Conservation (phyloP, 1,284 basidiomycete genomes). For the Puccinia hordei region DNA sequence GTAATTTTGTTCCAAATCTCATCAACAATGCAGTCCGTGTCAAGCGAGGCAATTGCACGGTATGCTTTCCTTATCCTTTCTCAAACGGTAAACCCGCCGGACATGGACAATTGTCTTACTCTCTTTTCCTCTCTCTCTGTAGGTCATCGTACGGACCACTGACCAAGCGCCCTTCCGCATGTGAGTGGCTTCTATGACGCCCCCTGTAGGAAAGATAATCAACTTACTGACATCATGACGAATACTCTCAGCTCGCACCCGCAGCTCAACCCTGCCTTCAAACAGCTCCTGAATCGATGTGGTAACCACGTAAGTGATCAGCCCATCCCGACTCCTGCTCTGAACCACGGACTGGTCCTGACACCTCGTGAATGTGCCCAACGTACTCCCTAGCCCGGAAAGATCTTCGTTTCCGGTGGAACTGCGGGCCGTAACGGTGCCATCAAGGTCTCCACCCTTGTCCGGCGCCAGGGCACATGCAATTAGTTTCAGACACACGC, state of each 20-base stretch:
- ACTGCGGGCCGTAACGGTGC: slow-evolving; percentile 4
- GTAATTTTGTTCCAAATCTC: not conserved
- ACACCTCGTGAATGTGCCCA: not conserved
- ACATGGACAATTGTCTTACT: not conserved
- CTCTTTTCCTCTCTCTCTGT: not conserved
- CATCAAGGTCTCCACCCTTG: not conserved
- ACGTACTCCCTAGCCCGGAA: not conserved
- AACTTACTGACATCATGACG: not conserved
- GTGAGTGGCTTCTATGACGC: not conserved
- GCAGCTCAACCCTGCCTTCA: not conserved
- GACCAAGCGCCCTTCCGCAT: not conserved
- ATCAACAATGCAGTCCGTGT: not conserved
- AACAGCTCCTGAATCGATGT: not conserved
- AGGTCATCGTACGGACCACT: not conserved
- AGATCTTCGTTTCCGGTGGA: not conserved
- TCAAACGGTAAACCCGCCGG: not conserved
- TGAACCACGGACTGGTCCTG: not conserved
- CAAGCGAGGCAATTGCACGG: slow-evolving; percentile 6
- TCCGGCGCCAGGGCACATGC: not conserved
- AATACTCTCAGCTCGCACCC: not conserved
- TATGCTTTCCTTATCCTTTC: not conserved
- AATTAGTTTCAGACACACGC: not conserved
- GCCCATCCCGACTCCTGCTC: not conserved
- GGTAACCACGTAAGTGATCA: not conserved
- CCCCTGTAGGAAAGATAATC: not conserved